Evolutionary conservation across 805 yeast species (phyloP).

Genomic region (Pichia insulana): DNA sequence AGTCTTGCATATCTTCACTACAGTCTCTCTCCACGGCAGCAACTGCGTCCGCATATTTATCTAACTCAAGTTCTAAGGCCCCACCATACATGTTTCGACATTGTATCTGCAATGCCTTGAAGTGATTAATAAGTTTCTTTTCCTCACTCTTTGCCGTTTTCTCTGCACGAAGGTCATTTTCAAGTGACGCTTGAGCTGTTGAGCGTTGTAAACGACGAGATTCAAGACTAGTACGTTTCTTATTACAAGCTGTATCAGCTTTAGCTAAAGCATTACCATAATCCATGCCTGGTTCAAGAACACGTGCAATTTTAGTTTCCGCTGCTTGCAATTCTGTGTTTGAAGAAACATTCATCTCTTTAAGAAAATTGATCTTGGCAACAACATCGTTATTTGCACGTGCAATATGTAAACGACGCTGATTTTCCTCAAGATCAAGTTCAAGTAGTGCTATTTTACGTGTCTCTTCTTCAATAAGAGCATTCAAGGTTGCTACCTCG

Average conservation of each 20-base stretch:
- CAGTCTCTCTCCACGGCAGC: slow-evolving; percentile 51
- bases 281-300: no score
- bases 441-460: slow-evolving; percentile 31
- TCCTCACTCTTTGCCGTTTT: slow-evolving; percentile 1
- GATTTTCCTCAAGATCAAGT: slow-evolving; percentile 42
- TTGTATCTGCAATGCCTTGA: slow-evolving; percentile 1
- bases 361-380: slow-evolving; percentile 37
- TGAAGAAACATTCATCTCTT: slow-evolving; percentile 12
- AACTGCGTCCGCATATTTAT: slow-evolving; percentile 40
- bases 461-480: slow-evolving; percentile 32
- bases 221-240: slow-evolving; percentile 11
- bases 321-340: slow-evolving; percentile 14
- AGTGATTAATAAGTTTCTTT: not conserved
- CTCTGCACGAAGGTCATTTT: not conserved
- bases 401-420: slow-evolving; percentile 39
- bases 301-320: slow-evolving; percentile 4
- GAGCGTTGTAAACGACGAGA: slow-evolving; percentile 8
- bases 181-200: slow-evolving; percentile 5
- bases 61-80: slow-evolving; percentile 27
- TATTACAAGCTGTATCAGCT: slow-evolving; percentile 9
- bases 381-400: slow-evolving; percentile 51
- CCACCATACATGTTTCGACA: slow-evolving; percentile 28
- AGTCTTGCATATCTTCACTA: slow-evolving; percentile 50
- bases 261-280: slow-evolving; percentile 2
- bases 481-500: slow-evolving; percentile 24